phyloP scores from a whole-genome alignment of 345 rosid genomes.

The Salix brachista region DNA sequence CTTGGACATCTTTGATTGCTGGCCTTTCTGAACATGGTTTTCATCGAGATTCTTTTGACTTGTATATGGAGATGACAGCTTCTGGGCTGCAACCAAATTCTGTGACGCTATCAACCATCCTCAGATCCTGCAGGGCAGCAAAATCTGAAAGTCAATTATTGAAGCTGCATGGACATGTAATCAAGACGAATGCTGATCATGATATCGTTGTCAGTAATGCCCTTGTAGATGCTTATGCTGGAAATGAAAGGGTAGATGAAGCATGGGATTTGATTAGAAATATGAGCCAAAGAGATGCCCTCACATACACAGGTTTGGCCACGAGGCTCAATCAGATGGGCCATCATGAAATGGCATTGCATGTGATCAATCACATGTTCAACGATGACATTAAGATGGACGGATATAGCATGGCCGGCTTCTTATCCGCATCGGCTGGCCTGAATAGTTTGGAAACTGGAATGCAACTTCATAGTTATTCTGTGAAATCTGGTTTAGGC shows the following conservation, averaged over 20 bases:
- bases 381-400: constrained; percentile 48
- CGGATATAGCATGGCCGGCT: constrained; percentile 51
- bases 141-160: constrained; percentile 24
- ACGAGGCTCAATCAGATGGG: constrained; percentile 57
- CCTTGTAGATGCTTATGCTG: constrained; percentile 60
- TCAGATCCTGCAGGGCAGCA: constrained; percentile 36
- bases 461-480: constrained; percentile 59
- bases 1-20: constrained; percentile 70
- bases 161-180: constrained; percentile 50
- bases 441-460: constrained; percentile 45
- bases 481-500: constrained; percentile 51
- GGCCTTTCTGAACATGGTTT: constrained; percentile 51
- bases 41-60: constrained; percentile 34
- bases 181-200: constrained; percentile 31
- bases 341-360: constrained; percentile 39
- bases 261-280: constrained; percentile 40
- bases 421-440: constrained; percentile 56
- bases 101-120: constrained; percentile 49
- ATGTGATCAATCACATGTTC: constrained; percentile 37
- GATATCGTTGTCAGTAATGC: constrained; percentile 47
- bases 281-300: constrained; percentile 47
- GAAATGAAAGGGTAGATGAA: constrained; percentile 36
- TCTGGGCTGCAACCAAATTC: constrained; percentile 49
- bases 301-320: constrained; percentile 64
- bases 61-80: constrained; percentile 45